Percentiles rank a stretch among this genome's conserved stretches.
Conservation (phyloP, 176 grass and related monocot species). For the Tillandsia fasciculata region DNA sequence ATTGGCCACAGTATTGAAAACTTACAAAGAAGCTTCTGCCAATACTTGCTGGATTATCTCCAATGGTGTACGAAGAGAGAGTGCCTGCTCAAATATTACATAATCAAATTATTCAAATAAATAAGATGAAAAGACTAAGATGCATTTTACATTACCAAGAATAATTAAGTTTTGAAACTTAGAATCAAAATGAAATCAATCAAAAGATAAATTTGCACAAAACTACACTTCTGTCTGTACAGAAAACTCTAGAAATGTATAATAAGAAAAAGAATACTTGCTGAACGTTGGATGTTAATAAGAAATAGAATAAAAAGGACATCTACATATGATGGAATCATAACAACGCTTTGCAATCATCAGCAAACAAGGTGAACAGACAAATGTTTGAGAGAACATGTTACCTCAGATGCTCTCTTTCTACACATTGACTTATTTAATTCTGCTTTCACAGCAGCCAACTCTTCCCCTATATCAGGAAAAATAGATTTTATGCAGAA, state of each 20-base stretch:
- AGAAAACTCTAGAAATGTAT: not conserved
- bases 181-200: not conserved
- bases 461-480: slow-evolving; percentile 58
- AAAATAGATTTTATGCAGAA: slow-evolving; percentile 11
- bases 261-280: not conserved
- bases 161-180: not conserved
- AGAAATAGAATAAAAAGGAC: not conserved
- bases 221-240: not conserved
- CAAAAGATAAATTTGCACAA: not conserved
- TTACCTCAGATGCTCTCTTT: slow-evolving; percentile 69
- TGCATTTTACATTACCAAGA: slow-evolving; percentile 4
- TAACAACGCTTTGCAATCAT: not conserved
- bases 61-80: slow-evolving; percentile 39
- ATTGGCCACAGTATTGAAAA: slow-evolving; percentile 10
- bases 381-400: not conserved
- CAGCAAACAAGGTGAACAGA: slow-evolving; percentile 8
- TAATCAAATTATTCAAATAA: slow-evolving; percentile 14
- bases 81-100: slow-evolving; percentile 41
- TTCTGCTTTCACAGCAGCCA: slow-evolving; percentile 57
- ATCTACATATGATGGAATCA: not conserved
- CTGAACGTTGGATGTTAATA: not conserved
- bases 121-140: slow-evolving; percentile 13
- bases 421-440: slow-evolving; percentile 63
- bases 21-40: slow-evolving; percentile 64
- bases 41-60: slow-evolving; percentile 47